Base-by-base conservation (phyloP, 2,329 filamentous ascomycete genomes). In the Pseudocercospora ulei region DNA sequence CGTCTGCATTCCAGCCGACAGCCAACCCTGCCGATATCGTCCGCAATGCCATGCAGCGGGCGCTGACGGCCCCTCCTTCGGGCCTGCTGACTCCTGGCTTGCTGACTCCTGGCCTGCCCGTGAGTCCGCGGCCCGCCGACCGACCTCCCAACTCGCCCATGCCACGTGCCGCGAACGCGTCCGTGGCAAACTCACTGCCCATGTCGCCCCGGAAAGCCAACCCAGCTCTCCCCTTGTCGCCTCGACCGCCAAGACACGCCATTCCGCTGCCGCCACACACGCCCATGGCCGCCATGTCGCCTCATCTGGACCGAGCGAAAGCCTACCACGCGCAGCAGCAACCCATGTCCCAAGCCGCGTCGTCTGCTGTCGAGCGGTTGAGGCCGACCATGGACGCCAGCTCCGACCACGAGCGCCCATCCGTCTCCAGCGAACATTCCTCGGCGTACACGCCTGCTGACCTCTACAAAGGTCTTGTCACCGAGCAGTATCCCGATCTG, bases 401-500 rank as follows among this genome's bases (percentile, higher is more conserved):
- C 27, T 44, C 49, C n/a, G 54, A 55, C 18, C 37, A 44, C 13
- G 54, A 54, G 23, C 46, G 50, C 6, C 46, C 52, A 3, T 55
- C 50, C 1, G 43, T 48, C 9, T 54, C 53, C 7, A 56, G 44
- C 29, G 51, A 54, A 29, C 40, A 39, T 16, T 39, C 45, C 7
- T 47, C 46, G 12, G 27, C 49, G 12, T 48, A 46, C 29, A 48
- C 52, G 7, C 56, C 63, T 13, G 62, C 59, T 16, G 63, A 67
- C 38, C 75, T 94, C 13, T 92, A 78, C 58, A 80, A 71, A 52
- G 85, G 85, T 1, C 71, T 95, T 13, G 71, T 85, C 3, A 85
- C 81, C 0, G 85, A 94, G 0, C 82, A 93, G 49, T 88, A 86
- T 57, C 86, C 88, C 1, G 82, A 84, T 46, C 70, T 96, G 5